Evolutionary conservation across 129 eudicot species (phyloP).

Genomic region (Tagetes erecta): DNA sequence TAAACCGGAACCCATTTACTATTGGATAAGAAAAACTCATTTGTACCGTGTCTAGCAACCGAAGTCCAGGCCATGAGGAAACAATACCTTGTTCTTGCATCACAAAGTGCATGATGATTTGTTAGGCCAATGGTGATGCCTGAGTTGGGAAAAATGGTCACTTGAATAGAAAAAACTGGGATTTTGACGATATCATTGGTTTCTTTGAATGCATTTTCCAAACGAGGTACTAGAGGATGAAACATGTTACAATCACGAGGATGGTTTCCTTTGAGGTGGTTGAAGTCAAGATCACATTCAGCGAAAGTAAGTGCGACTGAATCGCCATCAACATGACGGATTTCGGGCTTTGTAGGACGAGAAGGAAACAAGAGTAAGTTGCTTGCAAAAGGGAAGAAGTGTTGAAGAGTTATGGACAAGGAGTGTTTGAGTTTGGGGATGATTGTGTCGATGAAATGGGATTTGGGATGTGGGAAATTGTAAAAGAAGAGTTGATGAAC

Average conservation of each 20-base stretch:
- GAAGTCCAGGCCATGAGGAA: constrained; percentile 47
- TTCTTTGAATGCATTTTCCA: constrained; percentile 9
- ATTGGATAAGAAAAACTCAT: constrained; percentile 1
- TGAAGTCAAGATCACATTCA: constrained; percentile 33
- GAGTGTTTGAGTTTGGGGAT: constrained; percentile 46
- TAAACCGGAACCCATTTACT: constrained; percentile 29
- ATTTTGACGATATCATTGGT: constrained; percentile 8
- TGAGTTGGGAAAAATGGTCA: constrained; percentile 41
- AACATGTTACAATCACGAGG: constrained; percentile 42
- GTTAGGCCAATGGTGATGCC: constrained; percentile 52
- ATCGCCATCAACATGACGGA: constrained; percentile 47
- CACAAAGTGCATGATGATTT: constrained; percentile 39
- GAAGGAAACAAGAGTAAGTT: constrained; percentile 26
- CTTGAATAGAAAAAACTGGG: constrained; percentile 44
- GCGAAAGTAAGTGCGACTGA: constrained; percentile 35
- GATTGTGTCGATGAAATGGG: constrained; percentile 25
- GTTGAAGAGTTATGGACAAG: constrained; percentile 44
- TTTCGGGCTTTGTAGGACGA: constrained; percentile 10
- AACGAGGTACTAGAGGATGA: constrained; percentile 31
- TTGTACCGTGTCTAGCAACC: constrained; percentile 26
- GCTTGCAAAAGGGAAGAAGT: constrained; percentile 45
- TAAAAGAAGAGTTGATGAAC: constrained; percentile 47
- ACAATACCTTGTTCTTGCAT: constrained; percentile 31
- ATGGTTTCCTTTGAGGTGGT: constrained; percentile 37
- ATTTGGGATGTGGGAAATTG: constrained; percentile 30